A percentile compares a stretch with the other conserved stretches of the same genome.
Conservation (phyloP, 208 protist species). For the Trypanosoma mega region DNA sequence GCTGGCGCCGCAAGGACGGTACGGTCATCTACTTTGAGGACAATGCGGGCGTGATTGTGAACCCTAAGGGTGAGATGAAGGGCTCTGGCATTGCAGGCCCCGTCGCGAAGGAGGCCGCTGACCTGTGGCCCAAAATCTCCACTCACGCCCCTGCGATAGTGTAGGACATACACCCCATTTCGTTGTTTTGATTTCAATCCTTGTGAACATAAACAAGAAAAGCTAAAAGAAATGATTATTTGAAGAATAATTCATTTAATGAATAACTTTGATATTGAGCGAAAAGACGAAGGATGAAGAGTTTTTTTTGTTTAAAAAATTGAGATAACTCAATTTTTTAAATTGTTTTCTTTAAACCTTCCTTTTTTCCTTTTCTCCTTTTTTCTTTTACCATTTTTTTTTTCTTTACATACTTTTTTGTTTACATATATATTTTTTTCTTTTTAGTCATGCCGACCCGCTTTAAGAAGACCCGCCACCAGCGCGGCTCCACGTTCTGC, state of each 20-base stretch:
- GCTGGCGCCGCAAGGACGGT: constrained; percentile 98
- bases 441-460: constrained; percentile 79
- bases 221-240: no score
- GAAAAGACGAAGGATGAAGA: no score
- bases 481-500: constrained; percentile 90
- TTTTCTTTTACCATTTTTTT: constrained; percentile 1
- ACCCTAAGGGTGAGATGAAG: constrained; percentile 99
- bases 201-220: no score
- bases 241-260: no score
- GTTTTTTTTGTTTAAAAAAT: no score
- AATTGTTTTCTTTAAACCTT: constrained; percentile 1
- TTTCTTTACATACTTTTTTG: not conserved
- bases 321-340: no score
- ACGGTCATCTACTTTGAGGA: constrained; percentile 99
- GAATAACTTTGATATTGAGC: no score
- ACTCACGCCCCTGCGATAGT: constrained; percentile 95
- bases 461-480: constrained; percentile 92
- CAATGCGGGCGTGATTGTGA: constrained; percentile 99
- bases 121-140: constrained; percentile 99
- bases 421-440: not conserved
- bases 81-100: constrained; percentile 99
- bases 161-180: constrained; percentile 62
- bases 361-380: not conserved
- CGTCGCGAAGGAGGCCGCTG: constrained; percentile 99
- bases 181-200: constrained; percentile 24